Evolutionary conservation across 768 basidiomycete species (phyloP).

Genomic region (Suillus fuscotomentosus): DNA sequence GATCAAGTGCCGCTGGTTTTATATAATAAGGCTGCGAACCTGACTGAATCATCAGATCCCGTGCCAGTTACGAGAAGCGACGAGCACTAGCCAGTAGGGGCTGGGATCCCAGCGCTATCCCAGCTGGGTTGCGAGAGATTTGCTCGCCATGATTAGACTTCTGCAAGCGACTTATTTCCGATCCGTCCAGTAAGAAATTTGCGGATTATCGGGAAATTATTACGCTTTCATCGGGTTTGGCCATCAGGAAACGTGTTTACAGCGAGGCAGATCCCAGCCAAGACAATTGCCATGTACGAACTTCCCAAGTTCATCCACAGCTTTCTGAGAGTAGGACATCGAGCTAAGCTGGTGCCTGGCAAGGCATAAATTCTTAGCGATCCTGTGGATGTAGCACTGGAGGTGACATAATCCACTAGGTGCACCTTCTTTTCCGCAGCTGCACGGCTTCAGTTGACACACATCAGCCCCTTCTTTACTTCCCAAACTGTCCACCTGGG

Average conservation of each 20-base stretch:
- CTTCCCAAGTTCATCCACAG: background rate
- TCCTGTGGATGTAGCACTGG: background rate
- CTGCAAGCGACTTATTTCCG: slow-evolving; percentile 31
- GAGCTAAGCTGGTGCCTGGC: background rate
- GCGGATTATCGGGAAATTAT: slow-evolving; percentile 16
- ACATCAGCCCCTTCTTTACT: background rate
- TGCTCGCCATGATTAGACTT: slow-evolving; percentile 24
- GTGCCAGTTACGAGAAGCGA: slow-evolving; percentile 21
- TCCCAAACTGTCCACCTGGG: background rate
- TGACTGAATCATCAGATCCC: slow-evolving; percentile 19
- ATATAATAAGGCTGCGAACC: slow-evolving; percentile 18
- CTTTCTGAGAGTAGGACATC: background rate
- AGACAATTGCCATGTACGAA: slow-evolving; percentile 13
- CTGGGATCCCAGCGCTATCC: slow-evolving; percentile 3
- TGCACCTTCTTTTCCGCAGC: slow-evolving; percentile 2
- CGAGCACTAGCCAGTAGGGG: background rate
- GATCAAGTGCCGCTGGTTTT: slow-evolving; percentile 16
- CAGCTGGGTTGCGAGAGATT: slow-evolving; percentile 18
- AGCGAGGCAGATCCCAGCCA: slow-evolving; percentile 24
- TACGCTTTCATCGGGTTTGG: slow-evolving; percentile 26
- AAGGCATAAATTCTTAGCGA: background rate
- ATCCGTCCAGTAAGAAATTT: slow-evolving; percentile 15
- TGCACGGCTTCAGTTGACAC: slow-evolving; percentile 2
- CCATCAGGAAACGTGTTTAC: slow-evolving; percentile 27
- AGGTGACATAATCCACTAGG: background rate